Conservation (phyloP, 2,329 filamentous ascomycete species). For the Volutella citrinella region DNA sequence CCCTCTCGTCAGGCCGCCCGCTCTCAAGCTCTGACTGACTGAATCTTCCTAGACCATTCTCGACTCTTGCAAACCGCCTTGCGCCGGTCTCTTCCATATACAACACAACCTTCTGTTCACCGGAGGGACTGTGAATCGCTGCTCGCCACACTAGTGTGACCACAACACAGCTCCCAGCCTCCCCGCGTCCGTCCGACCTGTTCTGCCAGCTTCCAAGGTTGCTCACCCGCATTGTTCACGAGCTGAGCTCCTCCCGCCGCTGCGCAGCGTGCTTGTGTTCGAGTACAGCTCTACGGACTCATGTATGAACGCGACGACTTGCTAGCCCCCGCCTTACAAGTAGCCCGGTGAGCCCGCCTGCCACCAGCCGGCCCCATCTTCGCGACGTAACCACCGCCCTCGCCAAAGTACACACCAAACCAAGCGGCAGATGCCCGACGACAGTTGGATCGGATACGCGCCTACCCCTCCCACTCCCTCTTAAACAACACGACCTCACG, state of each 20-base stretch:
- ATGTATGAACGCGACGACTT: conserved; percentile 42
- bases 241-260: conserved; percentile 12
- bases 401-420: conserved; percentile 2
- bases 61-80: conserved; percentile 17
- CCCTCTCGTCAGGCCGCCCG: conserved; percentile 24
- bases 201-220: neutral
- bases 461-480: conserved; percentile 11
- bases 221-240: conserved; percentile 8
- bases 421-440: conserved; percentile 22
- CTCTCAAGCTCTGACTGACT: conserved; percentile 27
- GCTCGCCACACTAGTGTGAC: no score
- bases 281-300: conserved; percentile 28
- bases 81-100: conserved; percentile 11
- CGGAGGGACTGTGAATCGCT: conserved; percentile 12
- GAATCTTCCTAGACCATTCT: conserved; percentile 22
- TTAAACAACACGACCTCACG: conserved; percentile 15
- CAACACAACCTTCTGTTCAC: conserved; percentile 8
- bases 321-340: no score
- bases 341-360: no score
- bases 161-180: neutral
- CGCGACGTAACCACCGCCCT: no score
- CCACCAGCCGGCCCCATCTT: no score
- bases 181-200: neutral
- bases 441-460: conserved; percentile 16
- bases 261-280: no score